Base-by-base conservation (phyloP, 2,329 filamentous ascomycete species). In the Penicillium palitans region DNA sequence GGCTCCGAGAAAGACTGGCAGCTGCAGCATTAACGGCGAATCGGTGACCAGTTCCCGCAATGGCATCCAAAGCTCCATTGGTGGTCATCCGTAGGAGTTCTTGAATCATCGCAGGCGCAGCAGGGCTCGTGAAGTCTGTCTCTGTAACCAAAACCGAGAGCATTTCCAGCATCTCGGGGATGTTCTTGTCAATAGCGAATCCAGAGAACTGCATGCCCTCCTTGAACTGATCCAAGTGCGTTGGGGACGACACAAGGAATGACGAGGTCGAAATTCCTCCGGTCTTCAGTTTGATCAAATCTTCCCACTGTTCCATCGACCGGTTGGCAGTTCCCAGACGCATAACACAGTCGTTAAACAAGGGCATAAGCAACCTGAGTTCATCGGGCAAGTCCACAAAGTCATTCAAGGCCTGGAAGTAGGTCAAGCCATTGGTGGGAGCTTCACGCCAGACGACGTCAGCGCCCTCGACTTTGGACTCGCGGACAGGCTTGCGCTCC, bases 221-320 rank as follows among this genome's bases (percentile, higher is more conserved):
- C 19, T 84, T 87, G 9, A 87, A 89, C 27, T 83, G 80, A 31
- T 84, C 82, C 55, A 90, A 86, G 64, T 93, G 85, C 1, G 83
- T 83, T 0, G 93, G 91, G 2, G 87, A 91, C 0, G 93, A 85
- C 0, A 89, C 87, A n/a, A 89, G 85, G 76, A 96, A 90, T 66
- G 96, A 93, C 1, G 89, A 87, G 17, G 96, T 87, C 3, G 88
- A 90, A 39, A 99, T 85, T 10, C 95, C 95, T 21, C 95, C 95
- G 1, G 95, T 98, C 79, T 96, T 96, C 31, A 98, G 83, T 75
- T 98, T 98, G 74, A 99, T 97, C 55, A 93, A 78, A 70, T 98
- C 95, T 75, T 99, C 95, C 52, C 98, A 84, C 74, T 97, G 88
- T 74, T 97, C 95, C 89, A 96, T 97, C 0, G 87, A 87, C 82